Evolutionary conservation across 305 asterid species (phyloP), one percentile per base, ranked within the genome.

Genomic region (Lippia alba): DNA sequence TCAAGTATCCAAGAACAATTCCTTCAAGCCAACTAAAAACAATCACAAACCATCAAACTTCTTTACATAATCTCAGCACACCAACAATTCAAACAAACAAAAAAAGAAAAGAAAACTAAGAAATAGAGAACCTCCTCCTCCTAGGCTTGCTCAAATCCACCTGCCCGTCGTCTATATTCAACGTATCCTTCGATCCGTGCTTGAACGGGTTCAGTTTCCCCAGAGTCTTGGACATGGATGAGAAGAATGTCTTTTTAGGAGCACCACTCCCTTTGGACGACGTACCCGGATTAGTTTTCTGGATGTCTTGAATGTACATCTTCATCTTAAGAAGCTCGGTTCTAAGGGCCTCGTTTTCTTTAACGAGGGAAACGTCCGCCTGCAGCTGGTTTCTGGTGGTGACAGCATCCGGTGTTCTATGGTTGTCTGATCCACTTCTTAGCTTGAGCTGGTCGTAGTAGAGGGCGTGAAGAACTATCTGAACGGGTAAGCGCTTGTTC

Each of bases 161-260:
- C 59, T 41, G 62, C 3, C 83, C 92, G 56, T 91, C 99, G 1
- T 85, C 94, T 0, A 89, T 57, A 61, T 83, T 64, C 39, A 74
- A 80, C 7, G 99, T 91, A 67, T 94, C 99, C 84, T 94, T 94
- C 8, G 97, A 89, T 70, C 96, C 99, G 49, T 89, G 84, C 79
- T 78, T 94, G 62, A 93, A 94, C 8, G 97, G 96, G 67, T 91
- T 94, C 78, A 94, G 49, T 48, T 89, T 94, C 39, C 97, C 99
- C 66, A 91, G 19, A 2, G 81, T 94, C 75, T 83, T 94, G 30
- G 99, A 84, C 84, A 94, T 46, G 3, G 97, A 87, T 0, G 99
- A 91, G 69, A 94, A 94, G 81, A 94, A 94, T 0, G 83, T 90
- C 82, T 86, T 92, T 56, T 60, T 76, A 2, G 39, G 41, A 36